phyloP scores from a whole-genome alignment of 2,329 filamentous ascomycete genomes.

The Venturia asperata region DNA sequence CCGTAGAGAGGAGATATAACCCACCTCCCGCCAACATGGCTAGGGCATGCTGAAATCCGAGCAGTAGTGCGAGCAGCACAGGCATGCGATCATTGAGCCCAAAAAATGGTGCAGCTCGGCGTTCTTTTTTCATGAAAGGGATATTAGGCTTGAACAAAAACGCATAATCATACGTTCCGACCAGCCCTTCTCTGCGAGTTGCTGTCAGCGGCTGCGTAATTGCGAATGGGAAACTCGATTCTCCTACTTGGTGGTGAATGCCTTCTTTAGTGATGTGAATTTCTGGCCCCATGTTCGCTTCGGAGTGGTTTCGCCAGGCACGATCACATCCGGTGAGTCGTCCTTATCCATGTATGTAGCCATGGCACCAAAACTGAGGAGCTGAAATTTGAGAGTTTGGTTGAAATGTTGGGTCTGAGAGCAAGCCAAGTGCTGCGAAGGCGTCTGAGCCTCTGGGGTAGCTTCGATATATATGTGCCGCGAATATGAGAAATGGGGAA shows the following conservation, averaged over 20 bases:
- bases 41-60: constrained; percentile 73
- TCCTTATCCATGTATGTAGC: constrained; percentile 29
- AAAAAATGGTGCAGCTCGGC: constrained; percentile 66
- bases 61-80: constrained; percentile 62
- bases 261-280: constrained; percentile 34
- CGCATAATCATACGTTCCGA: constrained; percentile 84
- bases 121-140: constrained; percentile 66
- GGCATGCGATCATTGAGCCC: constrained; percentile 76
- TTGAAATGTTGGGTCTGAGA: neutral
- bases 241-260: constrained; percentile 44
- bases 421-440: neutral
- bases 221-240: neutral
- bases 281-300: constrained; percentile 38
- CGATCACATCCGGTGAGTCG: constrained; percentile 40
- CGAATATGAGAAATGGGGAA: neutral
- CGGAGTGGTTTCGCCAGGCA: constrained; percentile 32
- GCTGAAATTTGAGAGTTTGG: constrained; percentile 5
- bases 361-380: neutral
- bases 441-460: neutral
- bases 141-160: constrained; percentile 78
- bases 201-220: neutral
- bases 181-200: constrained; percentile 36
- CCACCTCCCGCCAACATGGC: constrained; percentile 53
- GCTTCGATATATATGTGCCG: neutral
- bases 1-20: too few relatives aligned